Conservation (phyloP, 768 basidiomycete species). For the Amanita pallidorosea region DNA sequence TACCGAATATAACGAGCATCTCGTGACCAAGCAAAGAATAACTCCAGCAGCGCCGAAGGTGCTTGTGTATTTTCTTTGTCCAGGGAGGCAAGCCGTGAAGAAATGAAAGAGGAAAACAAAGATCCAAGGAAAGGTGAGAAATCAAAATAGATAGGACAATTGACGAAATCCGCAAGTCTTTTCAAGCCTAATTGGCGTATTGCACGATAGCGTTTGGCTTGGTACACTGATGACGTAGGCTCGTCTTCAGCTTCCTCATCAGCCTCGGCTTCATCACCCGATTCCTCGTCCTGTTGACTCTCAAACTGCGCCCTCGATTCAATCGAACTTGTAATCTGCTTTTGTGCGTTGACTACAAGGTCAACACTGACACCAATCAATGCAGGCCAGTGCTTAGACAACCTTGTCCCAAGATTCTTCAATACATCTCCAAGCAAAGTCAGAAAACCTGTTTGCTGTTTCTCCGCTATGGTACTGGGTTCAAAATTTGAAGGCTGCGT, state of each 20-base stretch:
- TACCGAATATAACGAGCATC: constrained; percentile 45
- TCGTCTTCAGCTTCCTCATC: constrained; percentile 21
- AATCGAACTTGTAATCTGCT: constrained; percentile 27
- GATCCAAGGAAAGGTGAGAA: constrained; percentile 59
- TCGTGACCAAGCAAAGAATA: constrained; percentile 71
- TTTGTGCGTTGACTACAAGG: constrained; percentile 57
- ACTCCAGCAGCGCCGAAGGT: constrained; percentile 79
- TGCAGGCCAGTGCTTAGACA: constrained; percentile 62
- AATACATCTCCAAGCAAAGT: constrained; percentile 78
- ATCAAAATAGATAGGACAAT: constrained; percentile 60
- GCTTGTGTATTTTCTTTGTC: constrained; percentile 85
- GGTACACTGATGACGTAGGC: constrained; percentile 11
- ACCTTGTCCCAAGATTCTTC: constrained; percentile 67
- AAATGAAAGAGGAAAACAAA: constrained; percentile 64
- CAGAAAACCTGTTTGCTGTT: constrained; percentile 79
- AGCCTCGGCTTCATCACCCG: constrained; percentile 22
- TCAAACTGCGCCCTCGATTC: constrained; percentile 14
- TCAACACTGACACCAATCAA: constrained; percentile 62
- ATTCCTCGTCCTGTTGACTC: constrained; percentile 17
- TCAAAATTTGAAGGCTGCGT: constrained; percentile 4
- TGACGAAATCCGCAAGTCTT: constrained; percentile 83
- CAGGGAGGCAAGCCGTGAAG: constrained; percentile 67
- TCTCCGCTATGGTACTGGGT: constrained; percentile 26
- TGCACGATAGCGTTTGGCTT: constrained; percentile 37
- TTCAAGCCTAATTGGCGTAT: constrained; percentile 80